Base-by-base conservation (phyloP, 768 basidiomycete species). In the Suillus paluster region DNA sequence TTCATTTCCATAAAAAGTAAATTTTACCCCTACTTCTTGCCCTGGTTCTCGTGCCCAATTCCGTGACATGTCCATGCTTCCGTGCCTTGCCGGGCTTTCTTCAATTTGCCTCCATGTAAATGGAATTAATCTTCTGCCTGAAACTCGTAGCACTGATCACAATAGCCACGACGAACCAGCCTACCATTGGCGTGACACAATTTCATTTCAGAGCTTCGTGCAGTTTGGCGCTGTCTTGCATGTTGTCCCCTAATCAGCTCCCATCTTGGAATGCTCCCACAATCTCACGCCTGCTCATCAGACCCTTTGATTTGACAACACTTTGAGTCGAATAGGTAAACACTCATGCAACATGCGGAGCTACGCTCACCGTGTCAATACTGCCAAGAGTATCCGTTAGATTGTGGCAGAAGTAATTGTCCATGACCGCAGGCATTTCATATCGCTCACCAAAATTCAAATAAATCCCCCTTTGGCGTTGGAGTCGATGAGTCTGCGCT, bases 71-170 rank as follows among this genome's bases (percentile, higher is more conserved):
- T 54, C 39, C 21, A 44, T 38, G 10, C 62, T n/a, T 21, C n/a
- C 12, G 62, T 60, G 44, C 62, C 62, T 61, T 41, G 42, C 21
- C 36, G 53, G 49, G 19, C 19, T 61, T 57, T 39, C 6, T 57
- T 44, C 30, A 19, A 17, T 11, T 30, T 17, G 12, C 54, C 38
- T 30, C 36, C 53, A 11, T 19, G 8, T 25, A 12, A 46, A 49
- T 30, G 17, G 19, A 49, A 50, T 30, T n/a, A n/a, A n/a, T n/a
- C n/a, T 17, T 19, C 30, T 6, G 5, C 27, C 17, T 19, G 27
- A 19, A 27, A 27, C 15, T 27, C 17, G 17, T 5, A 48, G 14
- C 14, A 4, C 8, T 27, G 48, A 48, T 48, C 46, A 48, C 25
- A 7, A 44, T 21, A 17, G 5, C 48, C 19, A 27, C 25, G n/a